Evolutionary conservation across 495 filamentous ascomycete genomes (phyloP), one percentile per base, ranked within the genome.

Genomic region (Usnea hakonensis): DNA sequence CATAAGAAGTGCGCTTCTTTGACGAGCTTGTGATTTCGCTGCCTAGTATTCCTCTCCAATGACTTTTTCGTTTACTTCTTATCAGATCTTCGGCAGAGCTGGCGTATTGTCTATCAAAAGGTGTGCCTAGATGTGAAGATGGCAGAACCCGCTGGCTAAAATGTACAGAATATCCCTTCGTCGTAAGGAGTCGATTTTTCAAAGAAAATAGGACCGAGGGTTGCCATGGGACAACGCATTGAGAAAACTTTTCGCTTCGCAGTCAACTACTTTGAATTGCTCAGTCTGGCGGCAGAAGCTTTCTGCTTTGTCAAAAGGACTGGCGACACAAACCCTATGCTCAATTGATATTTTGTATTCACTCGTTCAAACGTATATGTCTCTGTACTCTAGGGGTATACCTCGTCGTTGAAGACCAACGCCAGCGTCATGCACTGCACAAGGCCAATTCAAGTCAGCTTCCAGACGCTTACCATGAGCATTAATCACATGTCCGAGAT

Each of bases 351-450:
- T n/a, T n/a, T n/a, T n/a, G n/a, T n/a, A n/a, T n/a, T n/a, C n/a
- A n/a, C n/a, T n/a, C n/a, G n/a, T n/a, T n/a, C n/a, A n/a, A n/a
- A 35, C 3, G 16, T 28, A 8, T 33, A 8, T 16, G 17, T 23
- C 9, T 17, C n/a, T 23, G 55, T 44, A n/a, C 33, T 23, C 36
- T 4, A 43, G 30, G 37, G 26, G 36, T 44, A 58, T n/a, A 41
- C 55, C 7, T n/a, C 16, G 61, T 53, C 55, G 55, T 63, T 63
- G 61, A 63, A 63, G 61, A 58, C 61, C 32, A 53, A 63, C 61
- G 61, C 61, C 61, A 14, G 17, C 32, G 55, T 36, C 37, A 43
- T 58, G 55, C 60, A 32, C 21, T 58, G 26, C 58, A 43, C 46
- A 50, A 50, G n/a, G 26, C 26, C 13, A 17, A 17, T 17, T 7